phyloP scores from a whole-genome alignment of 2,329 filamentous ascomycete species.

The Exophiala xenobiotica region DNA sequence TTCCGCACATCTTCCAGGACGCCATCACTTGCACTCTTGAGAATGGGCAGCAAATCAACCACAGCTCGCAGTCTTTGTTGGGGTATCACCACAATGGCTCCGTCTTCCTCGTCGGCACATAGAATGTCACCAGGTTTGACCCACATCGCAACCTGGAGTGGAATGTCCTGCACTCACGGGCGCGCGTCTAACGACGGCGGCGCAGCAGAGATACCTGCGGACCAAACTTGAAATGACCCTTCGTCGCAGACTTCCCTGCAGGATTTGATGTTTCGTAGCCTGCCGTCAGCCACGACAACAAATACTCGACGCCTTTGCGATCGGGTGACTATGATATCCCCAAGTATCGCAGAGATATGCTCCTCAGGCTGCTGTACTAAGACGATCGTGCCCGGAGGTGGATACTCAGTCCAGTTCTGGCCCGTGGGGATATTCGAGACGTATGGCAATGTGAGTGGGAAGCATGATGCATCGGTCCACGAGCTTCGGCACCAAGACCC shows the following conservation, averaged over 20 bases:
- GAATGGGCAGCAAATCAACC: neutral
- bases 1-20: neutral
- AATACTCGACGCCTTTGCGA: neutral
- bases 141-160: neutral
- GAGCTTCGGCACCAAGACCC: neutral
- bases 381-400: neutral
- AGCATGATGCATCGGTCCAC: neutral
- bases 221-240: constrained; percentile 6
- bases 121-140: constrained; percentile 7
- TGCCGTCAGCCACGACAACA: constrained; percentile 2
- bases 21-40: neutral
- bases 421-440: constrained; percentile 4
- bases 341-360: neutral
- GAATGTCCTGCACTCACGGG: constrained; percentile 3
- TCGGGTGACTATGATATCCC: constrained; percentile 5
- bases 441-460: neutral
- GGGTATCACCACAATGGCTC: constrained; percentile 5
- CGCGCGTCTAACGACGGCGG: constrained; percentile 1
- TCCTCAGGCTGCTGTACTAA: constrained; percentile 2
- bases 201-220: constrained; percentile 3
- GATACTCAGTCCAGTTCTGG: constrained; percentile 4
- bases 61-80: neutral
- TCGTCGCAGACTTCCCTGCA: constrained; percentile 1
- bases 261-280: constrained; percentile 4
- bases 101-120: constrained; percentile 5